Percentiles rank a stretch among this genome's conserved stretches.
Evolutionary conservation across 768 basidiomycete genomes (phyloP).

Genomic region (Calocybe indica): DNA sequence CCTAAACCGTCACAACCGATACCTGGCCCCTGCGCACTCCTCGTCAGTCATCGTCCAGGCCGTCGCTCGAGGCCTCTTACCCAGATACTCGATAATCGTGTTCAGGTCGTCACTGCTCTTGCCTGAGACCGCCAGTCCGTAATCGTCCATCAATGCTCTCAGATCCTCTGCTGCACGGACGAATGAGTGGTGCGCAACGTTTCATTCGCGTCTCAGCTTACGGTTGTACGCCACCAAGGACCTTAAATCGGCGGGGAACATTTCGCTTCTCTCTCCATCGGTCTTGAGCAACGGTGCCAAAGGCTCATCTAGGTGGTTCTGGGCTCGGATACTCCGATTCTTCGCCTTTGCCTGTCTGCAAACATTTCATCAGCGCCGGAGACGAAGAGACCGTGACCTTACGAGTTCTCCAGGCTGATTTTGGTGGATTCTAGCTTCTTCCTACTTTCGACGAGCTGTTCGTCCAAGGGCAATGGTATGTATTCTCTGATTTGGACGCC

Average conservation of each 20-base stretch:
- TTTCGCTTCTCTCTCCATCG: constrained; percentile 39
- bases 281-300: constrained; percentile 40
- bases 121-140: constrained; percentile 38
- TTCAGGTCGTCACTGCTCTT: constrained; percentile 41
- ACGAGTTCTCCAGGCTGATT: constrained; percentile 50
- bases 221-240: constrained; percentile 48
- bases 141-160: constrained; percentile 40
- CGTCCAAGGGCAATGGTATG: constrained; percentile 39
- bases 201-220: constrained; percentile 19
- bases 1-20: too few species aligned
- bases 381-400: constrained; percentile 14
- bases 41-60: too few species aligned
- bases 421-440: constrained; percentile 36
- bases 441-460: constrained; percentile 39
- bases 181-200: constrained; percentile 3
- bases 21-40: too few species aligned
- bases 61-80: constrained; percentile 10
- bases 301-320: constrained; percentile 34
- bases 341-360: constrained; percentile 41
- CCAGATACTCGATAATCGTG: constrained; percentile 52
- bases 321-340: constrained; percentile 35
- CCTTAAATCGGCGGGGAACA: constrained; percentile 45
- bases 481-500: constrained; percentile 39
- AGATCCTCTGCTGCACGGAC: constrained; percentile 29
- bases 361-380: neutral